Percentiles rank a stretch among this genome's conserved stretches.
Evolutionary conservation across 2,329 filamentous ascomycete species (phyloP).

Genomic region (Ascochyta lentis): DNA sequence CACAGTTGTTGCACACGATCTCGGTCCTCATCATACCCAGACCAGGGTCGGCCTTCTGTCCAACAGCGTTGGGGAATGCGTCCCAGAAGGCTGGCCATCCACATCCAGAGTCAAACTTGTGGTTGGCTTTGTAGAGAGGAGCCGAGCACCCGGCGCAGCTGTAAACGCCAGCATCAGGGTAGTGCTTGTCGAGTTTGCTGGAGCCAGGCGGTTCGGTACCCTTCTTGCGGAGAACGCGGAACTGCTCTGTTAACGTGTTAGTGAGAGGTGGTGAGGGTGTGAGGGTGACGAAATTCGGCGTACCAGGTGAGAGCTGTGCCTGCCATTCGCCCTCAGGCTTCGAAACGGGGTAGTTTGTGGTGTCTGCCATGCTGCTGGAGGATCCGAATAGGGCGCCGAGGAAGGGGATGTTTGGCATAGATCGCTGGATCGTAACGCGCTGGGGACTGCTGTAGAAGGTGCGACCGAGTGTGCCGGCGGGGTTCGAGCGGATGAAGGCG

Average conservation of each 20-base stretch:
- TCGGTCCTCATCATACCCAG: constrained; percentile 88
- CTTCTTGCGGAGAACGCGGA: constrained; percentile 88
- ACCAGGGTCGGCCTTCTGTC: constrained; percentile 75
- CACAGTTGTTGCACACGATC: constrained; percentile 94
- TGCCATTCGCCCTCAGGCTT: constrained; percentile 87
- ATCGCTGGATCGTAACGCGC: constrained; percentile 43
- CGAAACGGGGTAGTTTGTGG: constrained; percentile 80
- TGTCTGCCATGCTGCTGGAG: constrained; percentile 53
- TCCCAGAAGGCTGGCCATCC: constrained; percentile 99
- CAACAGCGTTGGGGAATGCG: constrained; percentile 88
- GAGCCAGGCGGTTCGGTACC: constrained; percentile 84
- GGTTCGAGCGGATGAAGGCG: constrained; percentile 37
- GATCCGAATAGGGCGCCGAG: constrained; percentile 77
- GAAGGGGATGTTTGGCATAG: constrained; percentile 82
- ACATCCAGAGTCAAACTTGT: constrained; percentile 96
- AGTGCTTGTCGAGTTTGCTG: constrained; percentile 88
- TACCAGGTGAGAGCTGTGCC: constrained; percentile 77
- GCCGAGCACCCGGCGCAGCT: constrained; percentile 84
- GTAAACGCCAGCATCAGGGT: constrained; percentile 78
- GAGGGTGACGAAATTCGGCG: constrained; percentile 17
- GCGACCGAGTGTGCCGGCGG: constrained; percentile 48
- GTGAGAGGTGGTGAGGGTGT: background rate
- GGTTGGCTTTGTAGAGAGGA: constrained; percentile 88
- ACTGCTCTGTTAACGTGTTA: constrained; percentile 73
- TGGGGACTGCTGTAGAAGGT: constrained; percentile 37